Conservation (phyloP, 345 rosid genomes). For the Acer yangbiense region DNA sequence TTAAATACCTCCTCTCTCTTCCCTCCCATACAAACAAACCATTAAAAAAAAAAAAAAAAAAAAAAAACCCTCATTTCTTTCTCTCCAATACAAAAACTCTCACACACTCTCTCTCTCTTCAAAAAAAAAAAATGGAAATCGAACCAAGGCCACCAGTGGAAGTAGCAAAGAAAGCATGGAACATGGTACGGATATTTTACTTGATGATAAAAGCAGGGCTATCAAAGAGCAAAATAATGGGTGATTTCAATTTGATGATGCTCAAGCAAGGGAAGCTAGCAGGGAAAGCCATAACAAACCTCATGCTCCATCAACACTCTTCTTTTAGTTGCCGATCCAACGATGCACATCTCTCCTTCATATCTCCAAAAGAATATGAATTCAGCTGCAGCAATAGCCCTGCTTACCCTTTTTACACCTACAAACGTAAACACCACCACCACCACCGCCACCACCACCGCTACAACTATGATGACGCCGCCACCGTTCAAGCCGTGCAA, state of each 20-base stretch:
- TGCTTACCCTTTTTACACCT: slow-evolving; percentile 31
- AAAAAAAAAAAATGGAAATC: slow-evolving; percentile 37
- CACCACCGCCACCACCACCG: slow-evolving; percentile 38
- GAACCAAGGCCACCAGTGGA: slow-evolving; percentile 45
- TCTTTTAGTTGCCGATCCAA: slow-evolving; percentile 69
- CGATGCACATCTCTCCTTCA: slow-evolving; percentile 56
- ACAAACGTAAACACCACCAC: slow-evolving; percentile 48
- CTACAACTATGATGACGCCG: slow-evolving; percentile 46
- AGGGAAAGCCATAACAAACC: slow-evolving; percentile 57
- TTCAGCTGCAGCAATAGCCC: slow-evolving; percentile 99
- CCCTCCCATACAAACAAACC: slow-evolving; percentile 9
- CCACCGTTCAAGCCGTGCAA: slow-evolving; percentile 56
- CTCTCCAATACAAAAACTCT: neutral
- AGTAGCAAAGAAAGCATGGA: slow-evolving; percentile 59
- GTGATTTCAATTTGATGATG: slow-evolving; percentile 57
- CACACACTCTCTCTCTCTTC: slow-evolving; percentile 9
- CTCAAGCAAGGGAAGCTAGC: slow-evolving; percentile 53
- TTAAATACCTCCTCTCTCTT: slow-evolving; percentile 47
- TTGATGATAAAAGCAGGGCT: slow-evolving; percentile 57
- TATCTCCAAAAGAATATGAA: slow-evolving; percentile 77
- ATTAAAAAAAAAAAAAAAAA: neutral
- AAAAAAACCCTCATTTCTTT: neutral
- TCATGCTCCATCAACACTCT: slow-evolving; percentile 47
- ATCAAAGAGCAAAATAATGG: slow-evolving; percentile 54
- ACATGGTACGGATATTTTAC: slow-evolving; percentile 45